Evolutionary conservation across 768 basidiomycete species (phyloP), one percentile per base, ranked within the genome.

Genomic region (Solioccasus polychromus): DNA sequence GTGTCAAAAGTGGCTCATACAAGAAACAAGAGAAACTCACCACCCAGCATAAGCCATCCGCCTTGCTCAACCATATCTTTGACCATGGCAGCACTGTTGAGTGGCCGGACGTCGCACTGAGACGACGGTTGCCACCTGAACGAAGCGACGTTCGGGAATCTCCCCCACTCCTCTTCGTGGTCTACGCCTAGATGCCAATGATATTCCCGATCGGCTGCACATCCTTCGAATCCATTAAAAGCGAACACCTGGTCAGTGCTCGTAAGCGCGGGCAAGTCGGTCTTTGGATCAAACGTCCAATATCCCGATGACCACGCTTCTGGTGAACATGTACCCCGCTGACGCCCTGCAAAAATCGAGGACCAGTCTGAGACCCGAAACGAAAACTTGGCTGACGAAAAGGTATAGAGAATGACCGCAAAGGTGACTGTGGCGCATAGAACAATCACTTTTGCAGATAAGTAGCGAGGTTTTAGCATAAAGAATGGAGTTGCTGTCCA

Each of bases 31-130:
- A n/a, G 22, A 44, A 55, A 64, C 73, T 46, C 57, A 81, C 81
- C 81, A 23, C 84, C 84, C 7, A 85, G 59, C 7, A 86, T 53
- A 14, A 85, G 66, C 84, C 84, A 86, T 2, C 84, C 84, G 11
- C 83, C 84, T n/a, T 77, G 68, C 56, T 83, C 76, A 12, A 83
- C 82, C 57, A 86, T 62, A 50, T 82, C 74, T 45, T 64, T 69
- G 34, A 86, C 68, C 37, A 86, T 63, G 9, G 63, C 64, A 30
- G 68, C 71, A 14, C 66, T 58, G 42, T 71, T 57, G 45, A 80
- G 63, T 11, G 69, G 68, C 10, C 66, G 64, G 25, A 78, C 54
- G 2, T 69, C 55, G 52, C 82, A 84, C 8, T 53, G 46, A 12
- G 66, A 54, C 5, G 72, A 70, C 2, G 82, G 79, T 1, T 64